Percentiles rank a stretch among this genome's conserved stretches.
phyloP scores from a whole-genome alignment of 2,329 filamentous ascomycete species.

The Camptophora hylomeconis region DNA sequence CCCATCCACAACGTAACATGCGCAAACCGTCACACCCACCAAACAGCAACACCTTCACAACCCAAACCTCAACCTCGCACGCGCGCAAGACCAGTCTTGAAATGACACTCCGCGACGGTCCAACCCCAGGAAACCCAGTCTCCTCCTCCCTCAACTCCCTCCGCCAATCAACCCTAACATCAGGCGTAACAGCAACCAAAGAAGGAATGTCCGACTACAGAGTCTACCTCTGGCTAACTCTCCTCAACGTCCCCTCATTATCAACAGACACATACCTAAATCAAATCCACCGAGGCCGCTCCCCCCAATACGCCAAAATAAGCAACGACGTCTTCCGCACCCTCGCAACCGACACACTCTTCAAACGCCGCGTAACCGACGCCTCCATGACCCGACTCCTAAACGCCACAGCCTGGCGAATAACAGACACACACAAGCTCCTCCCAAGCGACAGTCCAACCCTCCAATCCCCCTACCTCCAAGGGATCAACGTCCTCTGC shows the following conservation, averaged over 20 bases:
- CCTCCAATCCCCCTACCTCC: slow-evolving; percentile 51
- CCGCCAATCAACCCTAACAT: slow-evolving; percentile 36
- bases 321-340: slow-evolving; percentile 97
- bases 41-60: slow-evolving; percentile 23
- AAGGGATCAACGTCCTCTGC: slow-evolving; percentile 97
- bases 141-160: slow-evolving; percentile 31
- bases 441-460: slow-evolving; percentile 24
- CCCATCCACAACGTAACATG: slow-evolving; percentile 4
- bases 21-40: slow-evolving; percentile 16
- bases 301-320: slow-evolving; percentile 92
- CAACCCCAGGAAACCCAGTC: slow-evolving; percentile 50
- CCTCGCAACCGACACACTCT: slow-evolving; percentile 90
- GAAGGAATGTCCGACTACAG: slow-evolving; percentile 67
- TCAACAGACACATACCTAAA: slow-evolving; percentile 78
- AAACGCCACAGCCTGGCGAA: slow-evolving; percentile 87
- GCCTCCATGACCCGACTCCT: slow-evolving; percentile 87
- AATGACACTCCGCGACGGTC: slow-evolving; percentile 66
- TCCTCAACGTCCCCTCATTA: slow-evolving; percentile 76
- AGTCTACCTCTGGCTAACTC: slow-evolving; percentile 91
- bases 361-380: slow-evolving; percentile 87
- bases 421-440: slow-evolving; percentile 64
- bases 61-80: slow-evolving; percentile 33
- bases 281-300: slow-evolving; percentile 84
- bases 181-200: slow-evolving; percentile 36
- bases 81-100: slow-evolving; percentile 47